A percentile compares a stretch with the other conserved stretches of the same genome.
Conservation (phyloP, 768 basidiomycete genomes). For the Tubosaeta sp. region DNA sequence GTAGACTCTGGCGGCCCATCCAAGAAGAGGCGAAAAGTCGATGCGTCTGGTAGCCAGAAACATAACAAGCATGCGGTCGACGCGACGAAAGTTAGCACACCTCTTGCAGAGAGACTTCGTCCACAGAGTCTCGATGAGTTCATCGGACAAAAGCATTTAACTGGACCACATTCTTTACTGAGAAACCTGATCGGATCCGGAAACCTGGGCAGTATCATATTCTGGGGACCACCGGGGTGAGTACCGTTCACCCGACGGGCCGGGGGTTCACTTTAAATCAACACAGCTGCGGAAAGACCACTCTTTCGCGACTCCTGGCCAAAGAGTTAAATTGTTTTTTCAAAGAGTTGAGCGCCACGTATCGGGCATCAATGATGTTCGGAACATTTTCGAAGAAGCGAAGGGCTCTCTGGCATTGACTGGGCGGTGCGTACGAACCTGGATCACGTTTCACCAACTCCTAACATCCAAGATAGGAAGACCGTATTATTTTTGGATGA, state of each 20-base stretch:
- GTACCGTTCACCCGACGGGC: background rate
- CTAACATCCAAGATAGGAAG: constrained; percentile 37
- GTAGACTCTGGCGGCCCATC: constrained; percentile 7
- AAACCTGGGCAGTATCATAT: constrained; percentile 55
- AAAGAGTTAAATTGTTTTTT: constrained; percentile 54
- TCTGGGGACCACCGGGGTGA: constrained; percentile 76
- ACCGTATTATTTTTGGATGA: constrained; percentile 83
- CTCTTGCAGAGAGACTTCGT: constrained; percentile 70
- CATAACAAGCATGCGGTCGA: constrained; percentile 20
- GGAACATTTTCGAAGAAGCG: constrained; percentile 73
- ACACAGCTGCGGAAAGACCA: constrained; percentile 67
- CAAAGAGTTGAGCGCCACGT: constrained; percentile 77
- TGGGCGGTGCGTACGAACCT: constrained; percentile 44
- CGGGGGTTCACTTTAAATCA: background rate
- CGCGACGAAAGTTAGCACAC: constrained; percentile 35
- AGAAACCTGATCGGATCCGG: constrained; percentile 47
- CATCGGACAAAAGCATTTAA: constrained; percentile 67
- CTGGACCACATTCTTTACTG: constrained; percentile 53
- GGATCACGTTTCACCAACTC: background rate
- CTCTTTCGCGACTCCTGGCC: constrained; percentile 69
- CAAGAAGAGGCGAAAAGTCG: constrained; percentile 30
- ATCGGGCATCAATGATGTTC: constrained; percentile 64
- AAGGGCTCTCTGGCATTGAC: constrained; percentile 59
- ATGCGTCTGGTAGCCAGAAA: constrained; percentile 14
- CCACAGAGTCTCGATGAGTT: constrained; percentile 62